Base-by-base conservation (phyloP, 768 basidiomycete genomes). In the Pleurotus citrinopileatus region DNA sequence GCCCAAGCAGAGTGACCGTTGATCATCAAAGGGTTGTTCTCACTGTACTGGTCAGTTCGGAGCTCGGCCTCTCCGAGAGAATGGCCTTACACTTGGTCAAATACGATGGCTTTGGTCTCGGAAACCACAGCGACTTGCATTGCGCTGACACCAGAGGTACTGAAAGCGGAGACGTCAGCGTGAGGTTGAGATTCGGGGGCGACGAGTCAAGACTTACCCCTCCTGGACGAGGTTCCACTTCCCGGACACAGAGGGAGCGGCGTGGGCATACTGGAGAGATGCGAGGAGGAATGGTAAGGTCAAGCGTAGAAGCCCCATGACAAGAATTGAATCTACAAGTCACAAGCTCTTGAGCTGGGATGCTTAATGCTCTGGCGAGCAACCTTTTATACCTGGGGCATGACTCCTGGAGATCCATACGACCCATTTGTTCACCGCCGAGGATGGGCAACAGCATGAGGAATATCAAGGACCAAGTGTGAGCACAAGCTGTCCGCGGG, bases 1-100 rank as follows among this genome's bases (percentile, higher is more conserved):
- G 71, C 74, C 77, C 77, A 78, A 3, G 77, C 77, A 19, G 73
- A 62, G 56, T 76, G 75, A 1, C 70, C 72, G 44, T 76, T 65
- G 51, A 76, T 63, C n/a, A 60, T 64, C 1, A 77, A 61, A 12
- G 75, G 70, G 40, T 79, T 76, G 53, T 77, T 66, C 29, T 53
- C 52, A 8, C 52, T 53, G 40, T 15, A 6, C 3, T 26, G 15
- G 4, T 26, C 1, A 40, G 37, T 28, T 20, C 23, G 22, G 32
- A 28, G 23, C 7, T 8, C 5, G 19, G 37, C n/a, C n/a, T n/a
- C n/a, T n/a, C n/a, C n/a, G 4, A 28, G 17, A 34, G 26, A 19
- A 42, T 9, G 23, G 23, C 15, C 44, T 20, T 59, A 61, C 62
- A 63, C 62, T 60, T 63, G 61, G 26, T 63, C 62, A 25, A 57